Base-by-base conservation (phyloP, 768 basidiomycete genomes). In the Flagelloscypha sp. region DNA sequence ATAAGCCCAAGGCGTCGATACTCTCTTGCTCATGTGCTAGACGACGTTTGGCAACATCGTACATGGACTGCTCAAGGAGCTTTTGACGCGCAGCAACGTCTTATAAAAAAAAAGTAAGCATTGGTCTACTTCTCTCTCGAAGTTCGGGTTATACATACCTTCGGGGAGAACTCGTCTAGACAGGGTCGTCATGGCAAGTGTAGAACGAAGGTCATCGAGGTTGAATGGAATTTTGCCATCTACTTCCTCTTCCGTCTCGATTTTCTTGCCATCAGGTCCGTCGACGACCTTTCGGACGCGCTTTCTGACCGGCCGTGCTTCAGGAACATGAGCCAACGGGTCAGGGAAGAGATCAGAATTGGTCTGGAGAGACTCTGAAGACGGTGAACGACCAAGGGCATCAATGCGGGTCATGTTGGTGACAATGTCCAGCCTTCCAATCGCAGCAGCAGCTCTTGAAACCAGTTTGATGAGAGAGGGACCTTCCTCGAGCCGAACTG, bases 41-140 rank as follows among this genome's bases (percentile, higher is more conserved):
- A 7, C 84, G 76, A 46, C 78, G 73, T 2, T 75, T 66, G 0
- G 89, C 88, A 23, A 86, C 78, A 17, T 89, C 85, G 54, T 87
- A 88, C 4, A 84, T 86, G 2, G 86, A 85, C 28, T 81, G 74
- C 56, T 94, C 90, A 4, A 93, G 71, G 6, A 87, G 65, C 43
- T 78, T 78, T 54, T 94, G 89, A 2, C 89, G 83, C 1, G 75
- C 64, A 11, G 71, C 59, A n/a, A 78, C 54, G 45, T 89, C 83
- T n/a, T n/a, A n/a, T n/a, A n/a, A n/a, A n/a, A n/a, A n/a, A n/a
- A n/a, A n/a, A n/a, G n/a, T n/a, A n/a, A n/a, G n/a, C n/a, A n/a
- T n/a, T n/a, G n/a, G n/a, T n/a, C n/a, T n/a, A n/a, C n/a, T n/a
- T n/a, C n/a, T n/a, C n/a, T n/a, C n/a, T n/a, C n/a, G n/a, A n/a